These are phyloP conservation scores for Babesia caballi DNA, from an alignment of 169 alveolate genomes.

Conservation along the genomic window DNA sequence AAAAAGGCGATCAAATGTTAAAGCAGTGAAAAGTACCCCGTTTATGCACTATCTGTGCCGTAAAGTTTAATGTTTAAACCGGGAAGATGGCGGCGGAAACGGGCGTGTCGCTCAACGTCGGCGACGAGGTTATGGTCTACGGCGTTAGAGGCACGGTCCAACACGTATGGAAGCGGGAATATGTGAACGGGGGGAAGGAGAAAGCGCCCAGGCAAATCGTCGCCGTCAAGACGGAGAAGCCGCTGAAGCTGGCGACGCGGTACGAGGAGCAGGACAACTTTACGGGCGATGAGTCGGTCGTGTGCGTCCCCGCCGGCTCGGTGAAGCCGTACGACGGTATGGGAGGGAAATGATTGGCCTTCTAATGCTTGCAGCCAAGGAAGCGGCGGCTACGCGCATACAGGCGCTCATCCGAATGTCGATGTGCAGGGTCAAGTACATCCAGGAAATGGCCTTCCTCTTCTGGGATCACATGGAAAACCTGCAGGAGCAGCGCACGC, in stretches of 20 bases:
- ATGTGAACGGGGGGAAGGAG: conserved; percentile 31
- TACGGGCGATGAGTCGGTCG: conserved; percentile 4
- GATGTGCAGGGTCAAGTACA: conserved; percentile 41
- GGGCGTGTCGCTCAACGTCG: conserved; percentile 17
- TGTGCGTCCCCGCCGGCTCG: conserved; percentile 31
- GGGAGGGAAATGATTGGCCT: neutral
- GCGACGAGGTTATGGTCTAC: conserved; percentile 65
- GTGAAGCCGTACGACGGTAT: conserved; percentile 32
- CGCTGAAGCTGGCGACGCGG: conserved; percentile 4
- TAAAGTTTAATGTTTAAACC: conserved; percentile 3
- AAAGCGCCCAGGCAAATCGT: conserved; percentile 27
- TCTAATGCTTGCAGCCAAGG: conserved; percentile 18
- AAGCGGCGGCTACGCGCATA: conserved; percentile 64
- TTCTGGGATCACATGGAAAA: conserved; percentile 68
- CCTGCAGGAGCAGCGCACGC: conserved; percentile 61
- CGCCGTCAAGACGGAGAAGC: conserved; percentile 48
- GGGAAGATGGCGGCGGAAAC: conserved; percentile 6
- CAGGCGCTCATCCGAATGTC: conserved; percentile 52
- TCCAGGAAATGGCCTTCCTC: conserved; percentile 47
- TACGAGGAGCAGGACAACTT: neutral
- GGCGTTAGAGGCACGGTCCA: conserved; percentile 54
- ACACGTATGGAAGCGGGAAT: conserved; percentile 31
- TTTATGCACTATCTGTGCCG: neutral
- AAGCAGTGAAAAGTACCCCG: neutral
- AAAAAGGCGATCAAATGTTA: too few relatives aligned